A percentile compares a stretch with the other conserved stretches of the same genome.
Conservation (phyloP, 1,284 basidiomycete species). For the Cryptococcus deneoformans region DNA sequence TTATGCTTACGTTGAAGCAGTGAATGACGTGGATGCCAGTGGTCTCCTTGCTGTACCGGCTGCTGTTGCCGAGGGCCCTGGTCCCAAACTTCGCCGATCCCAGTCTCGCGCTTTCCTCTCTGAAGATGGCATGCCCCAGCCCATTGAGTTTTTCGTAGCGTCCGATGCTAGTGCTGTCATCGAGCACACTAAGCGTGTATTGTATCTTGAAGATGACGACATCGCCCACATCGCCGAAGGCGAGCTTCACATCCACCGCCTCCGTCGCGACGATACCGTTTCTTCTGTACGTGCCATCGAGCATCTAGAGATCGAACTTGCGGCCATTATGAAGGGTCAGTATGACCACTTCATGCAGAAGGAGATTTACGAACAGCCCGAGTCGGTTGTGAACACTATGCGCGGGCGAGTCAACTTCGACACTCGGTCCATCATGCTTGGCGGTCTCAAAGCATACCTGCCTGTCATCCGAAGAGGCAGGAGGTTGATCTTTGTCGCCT, state of each 20-base stretch:
- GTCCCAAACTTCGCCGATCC: constrained; percentile 85
- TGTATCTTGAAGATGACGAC: constrained; percentile 99
- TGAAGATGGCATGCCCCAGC: constrained; percentile 96
- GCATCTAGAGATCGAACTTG: constrained; percentile 97
- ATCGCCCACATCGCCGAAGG: constrained; percentile 97
- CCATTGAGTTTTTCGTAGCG: constrained; percentile 99
- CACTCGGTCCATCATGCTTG: constrained; percentile 83
- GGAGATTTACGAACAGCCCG: constrained; percentile 99
- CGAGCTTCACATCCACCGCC: constrained; percentile 97
- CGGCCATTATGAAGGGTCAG: constrained; percentile 99
- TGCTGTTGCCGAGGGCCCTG: constrained; percentile 51
- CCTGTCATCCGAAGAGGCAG: constrained; percentile 84
- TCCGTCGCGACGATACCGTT: constrained; percentile 79
- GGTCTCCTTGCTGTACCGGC: constrained; percentile 72
- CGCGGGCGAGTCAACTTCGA: constrained; percentile 99
- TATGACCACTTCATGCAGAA: constrained; percentile 99
- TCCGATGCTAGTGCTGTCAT: constrained; percentile 96
- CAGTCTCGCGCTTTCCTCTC: constrained; percentile 99
- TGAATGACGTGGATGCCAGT: constrained; percentile 31
- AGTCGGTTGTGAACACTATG: constrained; percentile 99
- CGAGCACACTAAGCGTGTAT: constrained; percentile 98
- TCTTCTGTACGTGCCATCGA: constrained; percentile 94
- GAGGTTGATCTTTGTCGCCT: constrained; percentile 95
- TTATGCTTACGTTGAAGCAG: constrained; percentile 1
- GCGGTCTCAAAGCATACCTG: constrained; percentile 83